Base-by-base conservation (phyloP, 257 asterid genomes). In the Galeopsis tetrahit region DNA sequence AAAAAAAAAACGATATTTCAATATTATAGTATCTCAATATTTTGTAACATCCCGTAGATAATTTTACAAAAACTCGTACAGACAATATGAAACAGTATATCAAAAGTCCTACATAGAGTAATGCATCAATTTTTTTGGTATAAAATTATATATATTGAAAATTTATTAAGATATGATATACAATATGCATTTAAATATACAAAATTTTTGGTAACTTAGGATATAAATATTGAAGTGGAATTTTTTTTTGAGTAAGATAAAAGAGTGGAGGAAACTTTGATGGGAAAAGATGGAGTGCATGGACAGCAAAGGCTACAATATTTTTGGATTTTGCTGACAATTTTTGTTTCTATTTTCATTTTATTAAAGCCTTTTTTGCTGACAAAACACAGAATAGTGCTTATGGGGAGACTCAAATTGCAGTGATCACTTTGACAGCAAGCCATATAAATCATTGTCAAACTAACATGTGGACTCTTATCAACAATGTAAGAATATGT, bases 401-500 rank as follows among this genome's bases (percentile, higher is more conserved):
- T 71, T 43, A 52, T 73, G 67, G 68, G 51, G 48, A 70, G 33
- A 31, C 68, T 48, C 10, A 75, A 36, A 21, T 17, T 35, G 61
- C 39, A 62, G 60, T 81, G n/a, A 56, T 56, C 70, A 71, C 78
- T 77, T 81, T 51, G 62, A 66, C 67, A 60, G 36, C 80, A 74
- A 74, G 73, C 63, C 10, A 58, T 51, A 38, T 66, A 15, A 11
- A 21, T 5, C 68, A 44, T 7, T 48, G 62, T 33, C 72, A 48
- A 63, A 67, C 55, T 21, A 35, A 61, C 28, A 35, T 35, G 40
- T 68, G 21, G 39, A 4, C 59, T 48, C 38, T 46, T 32, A 32
- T 69, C 66, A 56, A 21, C 33, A 1, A 31, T 71, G 69, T 60
- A 68, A 71, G 52, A 60, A 57, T 52, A 34, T 53, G 34, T 28